Evolutionary conservation across 2,329 filamentous ascomycete genomes (phyloP).

Genomic region (Malbranchea cinnamomea): DNA sequence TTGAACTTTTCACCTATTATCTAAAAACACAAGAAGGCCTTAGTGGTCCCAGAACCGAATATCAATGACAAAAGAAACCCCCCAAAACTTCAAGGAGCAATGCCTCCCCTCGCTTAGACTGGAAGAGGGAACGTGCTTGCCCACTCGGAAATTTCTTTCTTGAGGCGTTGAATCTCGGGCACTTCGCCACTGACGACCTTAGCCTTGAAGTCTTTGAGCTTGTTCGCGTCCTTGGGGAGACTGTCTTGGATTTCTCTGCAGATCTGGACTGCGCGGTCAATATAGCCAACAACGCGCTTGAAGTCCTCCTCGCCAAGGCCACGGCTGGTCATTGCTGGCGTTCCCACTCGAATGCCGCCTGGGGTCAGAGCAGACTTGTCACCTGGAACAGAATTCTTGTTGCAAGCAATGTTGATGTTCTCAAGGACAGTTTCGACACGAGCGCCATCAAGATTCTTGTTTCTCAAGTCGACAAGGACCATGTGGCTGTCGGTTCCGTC

Average conservation of each 20-base stretch:
- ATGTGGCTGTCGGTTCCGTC: constrained; percentile 97
- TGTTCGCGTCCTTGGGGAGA: constrained; percentile 94
- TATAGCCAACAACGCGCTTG: constrained; percentile 75
- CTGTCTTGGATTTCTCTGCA: constrained; percentile 72
- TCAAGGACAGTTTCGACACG: constrained; percentile 92
- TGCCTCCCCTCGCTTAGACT: constrained; percentile 18
- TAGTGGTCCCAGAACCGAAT: constrained; percentile 3
- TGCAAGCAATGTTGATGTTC: constrained; percentile 97
- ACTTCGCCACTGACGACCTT: constrained; percentile 70
- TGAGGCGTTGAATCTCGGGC: constrained; percentile 66
- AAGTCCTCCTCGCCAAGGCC: constrained; percentile 90
- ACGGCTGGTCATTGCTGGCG: constrained; percentile 91
- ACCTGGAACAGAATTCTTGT: constrained; percentile 97
- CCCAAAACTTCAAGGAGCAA: not conserved
- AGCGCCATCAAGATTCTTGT: constrained; percentile 72
- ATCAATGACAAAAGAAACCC: constrained; percentile 3
- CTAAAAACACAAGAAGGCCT: constrained; percentile 1
- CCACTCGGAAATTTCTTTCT: constrained; percentile 82
- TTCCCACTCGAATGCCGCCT: constrained; percentile 87
- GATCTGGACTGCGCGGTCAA: constrained; percentile 76
- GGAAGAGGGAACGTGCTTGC: constrained; percentile 84
- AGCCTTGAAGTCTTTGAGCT: constrained; percentile 98
- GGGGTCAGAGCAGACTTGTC: constrained; percentile 95
- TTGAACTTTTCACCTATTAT: not conserved
- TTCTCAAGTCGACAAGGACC: constrained; percentile 80